Conservation (phyloP, 148 eudicot species). For the Rhododendron williamsianum region DNA sequence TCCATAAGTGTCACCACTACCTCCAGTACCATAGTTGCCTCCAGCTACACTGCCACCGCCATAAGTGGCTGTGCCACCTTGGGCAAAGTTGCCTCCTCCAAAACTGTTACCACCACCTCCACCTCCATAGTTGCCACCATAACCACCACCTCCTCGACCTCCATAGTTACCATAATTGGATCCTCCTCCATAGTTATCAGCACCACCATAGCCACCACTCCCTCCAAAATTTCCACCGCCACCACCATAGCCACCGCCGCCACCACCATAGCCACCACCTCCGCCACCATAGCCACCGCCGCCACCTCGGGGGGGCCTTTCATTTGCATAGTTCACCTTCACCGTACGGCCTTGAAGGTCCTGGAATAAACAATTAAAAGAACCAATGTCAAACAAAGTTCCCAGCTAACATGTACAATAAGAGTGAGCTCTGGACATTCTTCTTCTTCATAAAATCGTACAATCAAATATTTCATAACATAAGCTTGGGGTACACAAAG, state of each 20-base stretch:
- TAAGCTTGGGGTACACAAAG: not conserved
- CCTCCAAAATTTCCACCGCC: slow-evolving; percentile 19
- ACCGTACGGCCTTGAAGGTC: slow-evolving; percentile 75
- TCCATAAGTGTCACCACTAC: slow-evolving; percentile 11
- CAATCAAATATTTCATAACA: not conserved
- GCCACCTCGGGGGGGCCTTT: slow-evolving; percentile 48
- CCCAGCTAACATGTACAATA: not conserved
- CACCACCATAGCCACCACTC: slow-evolving; percentile 13
- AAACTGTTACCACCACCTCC: slow-evolving; percentile 24
- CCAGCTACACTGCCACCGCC: slow-evolving; percentile 25
- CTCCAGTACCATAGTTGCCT: slow-evolving; percentile 9
- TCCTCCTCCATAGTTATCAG: slow-evolving; percentile 14
- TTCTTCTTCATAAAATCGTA: not conserved
- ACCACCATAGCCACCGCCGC: slow-evolving; percentile 5
- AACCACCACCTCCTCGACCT: slow-evolving; percentile 6
- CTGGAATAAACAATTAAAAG: slow-evolving; percentile 27
- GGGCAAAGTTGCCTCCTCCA: not conserved
- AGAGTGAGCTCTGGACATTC: not conserved
- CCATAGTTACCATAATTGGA: slow-evolving; percentile 2
- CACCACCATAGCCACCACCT: slow-evolving; percentile 13
- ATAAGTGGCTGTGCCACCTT: not conserved
- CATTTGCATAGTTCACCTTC: slow-evolving; percentile 70
- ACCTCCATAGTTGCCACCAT: slow-evolving; percentile 4
- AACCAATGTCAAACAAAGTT: not conserved
- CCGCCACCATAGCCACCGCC: slow-evolving; percentile 30